A percentile compares a stretch with the other conserved stretches of the same genome.
These are phyloP conservation scores for Wickerhamomyces subpelliculosus DNA, from an alignment of 805 yeast species.

Conservation along the genomic window DNA sequence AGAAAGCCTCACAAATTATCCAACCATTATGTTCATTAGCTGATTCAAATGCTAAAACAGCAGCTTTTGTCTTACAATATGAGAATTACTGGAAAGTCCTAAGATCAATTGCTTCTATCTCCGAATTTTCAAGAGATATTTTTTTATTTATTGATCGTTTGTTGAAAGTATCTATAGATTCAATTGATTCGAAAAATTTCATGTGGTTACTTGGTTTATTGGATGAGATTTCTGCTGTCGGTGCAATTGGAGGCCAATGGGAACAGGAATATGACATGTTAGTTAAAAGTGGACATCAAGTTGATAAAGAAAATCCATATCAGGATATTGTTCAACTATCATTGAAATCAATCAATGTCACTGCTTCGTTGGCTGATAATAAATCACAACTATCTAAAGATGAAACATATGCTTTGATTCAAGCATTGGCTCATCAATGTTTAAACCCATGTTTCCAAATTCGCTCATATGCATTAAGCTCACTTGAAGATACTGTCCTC, in stretches of 20 bases:
- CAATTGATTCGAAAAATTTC: constrained; percentile 44
- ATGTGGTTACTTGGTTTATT: constrained; percentile 62
- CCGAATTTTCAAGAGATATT: constrained; percentile 35
- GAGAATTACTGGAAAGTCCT: constrained; percentile 50
- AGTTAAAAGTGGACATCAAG: constrained; percentile 35
- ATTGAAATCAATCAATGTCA: constrained; percentile 53
- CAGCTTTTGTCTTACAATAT: constrained; percentile 37
- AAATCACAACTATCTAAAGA: constrained; percentile 25
- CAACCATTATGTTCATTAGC: constrained; percentile 9
- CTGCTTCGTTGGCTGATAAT: constrained; percentile 41
- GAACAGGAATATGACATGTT: constrained; percentile 54
- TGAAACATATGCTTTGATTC: constrained; percentile 51
- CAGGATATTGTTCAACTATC: constrained; percentile 52
- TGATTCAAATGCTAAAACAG: neutral
- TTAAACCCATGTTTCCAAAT: constrained; percentile 81
- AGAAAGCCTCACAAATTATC: constrained; percentile 12
- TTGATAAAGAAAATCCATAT: constrained; percentile 40
- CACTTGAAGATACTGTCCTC: constrained; percentile 44
- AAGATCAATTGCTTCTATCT: constrained; percentile 39
- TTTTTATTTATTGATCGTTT: constrained; percentile 41
- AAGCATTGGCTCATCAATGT: constrained; percentile 85
- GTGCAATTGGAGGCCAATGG: constrained; percentile 72
- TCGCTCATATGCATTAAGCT: constrained; percentile 54
- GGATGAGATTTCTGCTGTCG: constrained; percentile 76
- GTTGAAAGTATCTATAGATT: constrained; percentile 19